Evolutionary conservation across 2,329 filamentous ascomycete species (phyloP).

Genomic region (Chaetomium globosum): DNA sequence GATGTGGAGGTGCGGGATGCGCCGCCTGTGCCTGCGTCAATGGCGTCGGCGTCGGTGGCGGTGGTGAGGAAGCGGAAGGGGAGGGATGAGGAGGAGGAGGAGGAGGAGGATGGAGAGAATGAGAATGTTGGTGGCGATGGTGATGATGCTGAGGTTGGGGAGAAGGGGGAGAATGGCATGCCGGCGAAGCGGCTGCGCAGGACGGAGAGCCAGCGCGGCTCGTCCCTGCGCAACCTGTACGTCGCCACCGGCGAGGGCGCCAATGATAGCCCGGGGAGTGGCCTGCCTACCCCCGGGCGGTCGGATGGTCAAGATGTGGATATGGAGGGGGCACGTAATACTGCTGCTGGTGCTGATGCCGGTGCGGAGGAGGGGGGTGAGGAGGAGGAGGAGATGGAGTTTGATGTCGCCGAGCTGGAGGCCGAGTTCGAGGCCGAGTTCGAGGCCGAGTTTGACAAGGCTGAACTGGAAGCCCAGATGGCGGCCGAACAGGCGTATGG

Average conservation of each 20-base stretch:
- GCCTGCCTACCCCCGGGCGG: constrained; percentile 47
- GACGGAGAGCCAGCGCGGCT: constrained; percentile 48
- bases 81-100: constrained; percentile 19
- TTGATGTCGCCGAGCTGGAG: constrained; percentile 60
- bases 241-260: constrained; percentile 20
- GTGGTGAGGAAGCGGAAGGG: constrained; percentile 28
- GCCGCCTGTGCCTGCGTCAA: constrained; percentile 10
- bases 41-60: constrained; percentile 4
- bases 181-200: constrained; percentile 58
- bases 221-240: constrained; percentile 49
- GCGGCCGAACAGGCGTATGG: constrained; percentile 4
- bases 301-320: constrained; percentile 48
- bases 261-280: constrained; percentile 31
- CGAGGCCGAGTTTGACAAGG: constrained; percentile 52
- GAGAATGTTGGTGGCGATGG: constrained; percentile 21
- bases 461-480: constrained; percentile 27
- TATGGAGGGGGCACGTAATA: constrained; percentile 34
- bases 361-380: constrained; percentile 35
- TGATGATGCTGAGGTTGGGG: constrained; percentile 41
- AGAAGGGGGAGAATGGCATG: constrained; percentile 42
- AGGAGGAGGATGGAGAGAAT: constrained; percentile 23
- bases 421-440: constrained; percentile 67
- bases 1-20: constrained; percentile 21
- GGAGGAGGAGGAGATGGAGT: constrained; percentile 32
- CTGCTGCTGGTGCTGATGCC: constrained; percentile 45